phyloP scores from a whole-genome alignment of 192 early-diverging fungal species.

The Coemansia sp. region DNA sequence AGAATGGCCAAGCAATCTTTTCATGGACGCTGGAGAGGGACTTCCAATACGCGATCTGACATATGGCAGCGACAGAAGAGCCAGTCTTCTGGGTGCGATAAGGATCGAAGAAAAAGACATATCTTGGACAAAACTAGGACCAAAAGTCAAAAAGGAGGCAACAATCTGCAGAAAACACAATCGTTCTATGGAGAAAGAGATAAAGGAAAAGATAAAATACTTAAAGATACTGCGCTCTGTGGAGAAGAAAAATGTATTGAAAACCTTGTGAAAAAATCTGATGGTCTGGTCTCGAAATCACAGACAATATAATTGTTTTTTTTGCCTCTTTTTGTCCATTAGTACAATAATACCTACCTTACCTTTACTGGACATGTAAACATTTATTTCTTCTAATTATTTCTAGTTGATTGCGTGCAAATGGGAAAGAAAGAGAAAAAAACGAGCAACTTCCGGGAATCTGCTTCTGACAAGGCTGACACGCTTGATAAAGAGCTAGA shows the following conservation, averaged over 20 bases:
- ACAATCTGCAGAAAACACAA: neutral
- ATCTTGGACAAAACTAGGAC: neutral
- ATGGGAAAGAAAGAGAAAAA: neutral
- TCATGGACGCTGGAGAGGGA: neutral
- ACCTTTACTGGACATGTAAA: too few relatives aligned
- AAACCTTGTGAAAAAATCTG: too few relatives aligned
- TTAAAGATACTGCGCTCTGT: too few relatives aligned
- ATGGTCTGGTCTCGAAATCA: too few relatives aligned
- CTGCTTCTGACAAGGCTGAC: neutral
- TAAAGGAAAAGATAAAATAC: neutral
- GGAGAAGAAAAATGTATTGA: too few relatives aligned
- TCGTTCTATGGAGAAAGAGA: neutral
- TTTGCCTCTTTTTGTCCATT: too few relatives aligned
- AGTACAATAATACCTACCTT: too few relatives aligned
- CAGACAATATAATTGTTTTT: too few relatives aligned
- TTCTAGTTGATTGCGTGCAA: too few relatives aligned
- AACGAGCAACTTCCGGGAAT: neutral
- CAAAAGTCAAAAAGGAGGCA: neutral
- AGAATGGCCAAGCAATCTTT: too few relatives aligned
- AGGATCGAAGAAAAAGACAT: neutral
- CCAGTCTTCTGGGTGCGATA: neutral
- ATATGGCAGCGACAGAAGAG: neutral
- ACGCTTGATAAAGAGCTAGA: conserved; percentile 16
- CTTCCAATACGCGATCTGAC: neutral
- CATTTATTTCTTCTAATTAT: too few relatives aligned